Evolutionary conservation across 768 basidiomycete genomes (phyloP), one percentile per base, ranked within the genome.

Genomic region (Mycena kentingensis): DNA sequence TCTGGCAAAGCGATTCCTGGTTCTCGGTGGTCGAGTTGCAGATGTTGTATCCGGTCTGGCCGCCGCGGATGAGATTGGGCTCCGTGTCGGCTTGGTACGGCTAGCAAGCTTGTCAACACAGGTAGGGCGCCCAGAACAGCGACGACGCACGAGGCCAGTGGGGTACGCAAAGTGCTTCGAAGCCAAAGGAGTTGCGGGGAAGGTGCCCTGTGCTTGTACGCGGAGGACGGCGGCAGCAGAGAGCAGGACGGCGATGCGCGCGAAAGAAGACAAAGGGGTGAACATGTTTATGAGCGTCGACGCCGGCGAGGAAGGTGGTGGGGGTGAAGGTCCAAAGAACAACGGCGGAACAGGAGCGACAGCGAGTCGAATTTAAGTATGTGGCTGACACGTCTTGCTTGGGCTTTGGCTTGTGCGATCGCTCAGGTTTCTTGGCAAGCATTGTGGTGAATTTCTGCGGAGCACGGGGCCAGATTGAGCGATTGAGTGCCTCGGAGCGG

Each of bases 21-120:
- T 71, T 72, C 62, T 80, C 69, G 6, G 84, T 85, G 12, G 81
- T 80, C 4, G 78, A 74, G 66, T 85, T 85, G 66, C 83, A 85
- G 13, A 70, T 60, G 63, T 83, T 84, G 74, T 81, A 83, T 27
- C 85, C 85, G 18, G 52, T 61, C 59, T 87, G 85, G 5, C 69
- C 61, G 13, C 85, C 86, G 49, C 87, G 58, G 76, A 39, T 64
- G 62, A 54, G 69, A n/a, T 52, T 66, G 12, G 64, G 44, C 51
- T 67, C 66, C 38, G 74, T 65, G 48, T 79, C 75, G 24, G 70
- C 78, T 67, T 81, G 72, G 59, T 80, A 74, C 4, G 81, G 81
- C 80, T 82, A 49, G 27, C 21, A 27, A 16, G 16, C 2, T 6
- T 39, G 31, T 48, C 36, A 16, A 0, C 16, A 1, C 24, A 31